Evolutionary conservation across 78 protist genomes (phyloP), one percentile per base, ranked within the genome.

Genomic region (Trichosphaerium sp.): DNA sequence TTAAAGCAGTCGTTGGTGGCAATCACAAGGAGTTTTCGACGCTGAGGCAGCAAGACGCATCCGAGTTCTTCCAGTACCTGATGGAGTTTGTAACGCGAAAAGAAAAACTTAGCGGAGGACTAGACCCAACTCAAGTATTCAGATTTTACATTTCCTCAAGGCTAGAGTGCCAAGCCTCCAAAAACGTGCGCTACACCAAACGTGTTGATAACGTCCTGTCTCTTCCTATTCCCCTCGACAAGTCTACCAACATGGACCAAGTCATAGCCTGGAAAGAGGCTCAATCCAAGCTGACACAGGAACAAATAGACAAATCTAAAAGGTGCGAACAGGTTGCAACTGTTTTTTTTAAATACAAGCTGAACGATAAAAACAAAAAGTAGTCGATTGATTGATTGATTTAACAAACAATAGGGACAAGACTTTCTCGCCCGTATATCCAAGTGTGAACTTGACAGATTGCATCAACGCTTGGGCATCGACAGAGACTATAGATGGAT

Each of bases 11-110:
- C 34, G 64, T 92, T 8, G 87, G 90, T 26, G 7, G 47, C 1
- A 73, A 37, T 26, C 93, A 92, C 52, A 63, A 86, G 23, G 94
- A 71, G 48, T 92, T 92, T 61, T 34, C 80, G 48, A 83, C 83
- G 29, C 47, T 31, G 57, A 38, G 52, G 34, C 97, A 92, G 72
- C 97, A 92, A 58, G 97, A 92, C 65, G 88, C 95, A 4, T 39
- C 51, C 4, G 97, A 91, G 69, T 90, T 70, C 72, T 61, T 89
- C 43, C 79, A 74, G 41, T 57, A 80, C 49, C 25, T 91, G 11
- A 21, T 90, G 23, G 54, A 26, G 8, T 23, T 7, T 10, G 49
- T 88, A 25, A 71, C 78, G 1, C 39, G 78, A 21, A 32, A 55
- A 23, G 84, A 81, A 23, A 32, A 34, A 25, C 58, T 63, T 18